These are phyloP conservation scores for Fraxinus latifolia DNA, from an alignment of 305 asterid genomes.

Conservation along the genomic window DNA sequence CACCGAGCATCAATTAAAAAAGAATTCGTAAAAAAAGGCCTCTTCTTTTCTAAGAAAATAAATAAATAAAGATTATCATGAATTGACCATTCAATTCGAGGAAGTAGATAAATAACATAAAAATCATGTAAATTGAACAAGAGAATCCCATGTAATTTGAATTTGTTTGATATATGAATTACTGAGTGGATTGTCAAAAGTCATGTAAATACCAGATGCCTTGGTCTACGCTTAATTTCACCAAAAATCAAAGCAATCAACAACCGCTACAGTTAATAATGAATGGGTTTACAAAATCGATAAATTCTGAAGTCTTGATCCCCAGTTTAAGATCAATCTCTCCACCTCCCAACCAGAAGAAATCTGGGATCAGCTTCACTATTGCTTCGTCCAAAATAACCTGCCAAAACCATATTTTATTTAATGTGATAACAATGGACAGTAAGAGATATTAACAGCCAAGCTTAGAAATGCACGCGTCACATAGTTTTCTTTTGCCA, in stretches of 20 bases:
- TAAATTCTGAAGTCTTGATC: constrained; percentile 61
- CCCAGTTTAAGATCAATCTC: constrained; percentile 81
- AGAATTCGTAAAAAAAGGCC: background rate
- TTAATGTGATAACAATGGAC: constrained; percentile 11
- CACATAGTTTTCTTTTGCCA: background rate
- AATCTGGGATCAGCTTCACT: constrained; percentile 65
- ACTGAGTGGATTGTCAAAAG: background rate
- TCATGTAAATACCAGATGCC: background rate
- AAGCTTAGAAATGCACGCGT: background rate
- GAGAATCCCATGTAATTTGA: background rate
- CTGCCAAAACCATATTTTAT: constrained; percentile 35
- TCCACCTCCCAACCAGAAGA: constrained; percentile 96
- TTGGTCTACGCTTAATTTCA: background rate
- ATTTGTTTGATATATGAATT: background rate
- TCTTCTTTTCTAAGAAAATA: background rate
- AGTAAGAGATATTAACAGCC: background rate
- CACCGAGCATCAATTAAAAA: background rate
- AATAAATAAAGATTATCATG: background rate
- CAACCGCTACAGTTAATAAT: constrained; percentile 60
- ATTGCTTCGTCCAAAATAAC: constrained; percentile 95
- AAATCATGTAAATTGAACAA: background rate
- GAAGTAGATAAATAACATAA: background rate
- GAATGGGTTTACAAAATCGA: constrained; percentile 58
- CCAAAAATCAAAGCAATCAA: constrained; percentile 23
- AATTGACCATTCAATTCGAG: background rate